Percentiles rank a stretch among this genome's conserved stretches.
Evolutionary conservation across 768 basidiomycete genomes (phyloP).

Genomic region (Mycena amicta): DNA sequence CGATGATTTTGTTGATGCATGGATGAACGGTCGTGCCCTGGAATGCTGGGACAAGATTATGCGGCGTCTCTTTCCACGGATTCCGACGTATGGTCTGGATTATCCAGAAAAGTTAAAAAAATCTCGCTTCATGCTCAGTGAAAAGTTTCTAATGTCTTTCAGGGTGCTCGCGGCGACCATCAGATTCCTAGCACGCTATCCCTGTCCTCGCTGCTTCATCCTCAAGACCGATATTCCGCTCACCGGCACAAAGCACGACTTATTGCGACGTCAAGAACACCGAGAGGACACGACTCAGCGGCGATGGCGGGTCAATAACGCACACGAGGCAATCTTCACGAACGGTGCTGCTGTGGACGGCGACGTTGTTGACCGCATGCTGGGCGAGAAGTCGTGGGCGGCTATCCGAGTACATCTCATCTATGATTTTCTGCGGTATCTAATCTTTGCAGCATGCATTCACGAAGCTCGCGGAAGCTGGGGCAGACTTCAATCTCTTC

Average conservation of each 20-base stretch:
- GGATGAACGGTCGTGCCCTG: background rate
- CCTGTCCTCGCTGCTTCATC: constrained; percentile 33
- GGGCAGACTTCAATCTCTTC: constrained; percentile 22
- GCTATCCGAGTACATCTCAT: constrained; percentile 23
- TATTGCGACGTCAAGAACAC: constrained; percentile 1
- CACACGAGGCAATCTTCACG: constrained; percentile 19
- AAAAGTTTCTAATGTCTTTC: constrained; percentile 2
- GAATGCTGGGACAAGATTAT: background rate
- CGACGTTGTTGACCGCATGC: constrained; percentile 6
- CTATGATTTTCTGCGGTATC: background rate
- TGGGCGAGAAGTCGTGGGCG: constrained; percentile 22
- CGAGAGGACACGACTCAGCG: constrained; percentile 14
- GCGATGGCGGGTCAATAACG: constrained; percentile 2
- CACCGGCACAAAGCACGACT: constrained; percentile 31
- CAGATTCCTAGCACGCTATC: constrained; percentile 23
- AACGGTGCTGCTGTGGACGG: constrained; percentile 9
- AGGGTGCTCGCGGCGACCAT: constrained; percentile 29
- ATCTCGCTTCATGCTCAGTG: background rate
- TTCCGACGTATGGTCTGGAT: background rate
- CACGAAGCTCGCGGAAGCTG: constrained; percentile 7
- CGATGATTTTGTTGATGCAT: background rate
- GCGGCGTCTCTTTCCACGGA: background rate
- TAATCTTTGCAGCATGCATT: constrained; percentile 23
- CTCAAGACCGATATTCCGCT: constrained; percentile 21
- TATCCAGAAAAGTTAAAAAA: background rate